Conservation (phyloP, 179 eudicot species). For the Pouteria campechiana region DNA sequence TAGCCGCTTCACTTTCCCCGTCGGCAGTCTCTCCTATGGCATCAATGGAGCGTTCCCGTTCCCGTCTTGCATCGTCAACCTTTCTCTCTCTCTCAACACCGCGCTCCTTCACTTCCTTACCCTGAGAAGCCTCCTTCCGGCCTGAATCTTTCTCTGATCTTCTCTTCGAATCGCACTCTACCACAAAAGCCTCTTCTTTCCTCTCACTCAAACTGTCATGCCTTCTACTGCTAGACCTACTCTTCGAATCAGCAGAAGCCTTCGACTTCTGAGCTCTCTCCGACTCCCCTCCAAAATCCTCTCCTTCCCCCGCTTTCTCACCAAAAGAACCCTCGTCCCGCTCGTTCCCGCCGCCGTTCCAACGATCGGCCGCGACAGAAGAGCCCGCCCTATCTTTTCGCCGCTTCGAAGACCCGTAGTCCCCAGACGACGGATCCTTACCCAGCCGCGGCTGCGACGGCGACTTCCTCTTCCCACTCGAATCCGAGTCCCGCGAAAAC, state of each 20-base stretch:
- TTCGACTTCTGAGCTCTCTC: constrained; percentile 18
- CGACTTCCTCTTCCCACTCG: constrained; percentile 58
- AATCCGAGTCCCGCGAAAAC: constrained; percentile 36
- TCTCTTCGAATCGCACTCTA: constrained; percentile 46
- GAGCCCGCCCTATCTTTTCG: constrained; percentile 56
- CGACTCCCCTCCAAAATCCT: constrained; percentile 18
- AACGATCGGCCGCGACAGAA: constrained; percentile 39
- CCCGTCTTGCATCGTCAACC: constrained; percentile 25
- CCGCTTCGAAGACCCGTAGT: constrained; percentile 46
- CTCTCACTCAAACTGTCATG: constrained; percentile 26
- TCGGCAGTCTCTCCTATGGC: constrained; percentile 14
- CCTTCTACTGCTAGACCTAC: constrained; percentile 38
- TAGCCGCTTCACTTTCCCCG: constrained; percentile 23
- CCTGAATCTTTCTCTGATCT: constrained; percentile 42
- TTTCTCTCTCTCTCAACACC: constrained; percentile 44
- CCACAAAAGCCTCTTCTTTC: constrained; percentile 23
- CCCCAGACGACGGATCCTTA: constrained; percentile 33
- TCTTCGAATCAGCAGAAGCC: constrained; percentile 35
- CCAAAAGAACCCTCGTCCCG: constrained; percentile 13
- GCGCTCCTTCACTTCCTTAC: constrained; percentile 30
- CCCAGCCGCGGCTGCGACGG: constrained; percentile 25
- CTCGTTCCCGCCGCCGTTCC: constrained; percentile 47
- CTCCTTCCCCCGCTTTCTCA: constrained; percentile 30
- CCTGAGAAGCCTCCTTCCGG: constrained; percentile 11
- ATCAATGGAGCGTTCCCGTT: constrained; percentile 18